A percentile compares a stretch with the other conserved stretches of the same genome.
Evolutionary conservation across 805 yeast species (phyloP).

Genomic region (Pichia sporocuriosa): DNA sequence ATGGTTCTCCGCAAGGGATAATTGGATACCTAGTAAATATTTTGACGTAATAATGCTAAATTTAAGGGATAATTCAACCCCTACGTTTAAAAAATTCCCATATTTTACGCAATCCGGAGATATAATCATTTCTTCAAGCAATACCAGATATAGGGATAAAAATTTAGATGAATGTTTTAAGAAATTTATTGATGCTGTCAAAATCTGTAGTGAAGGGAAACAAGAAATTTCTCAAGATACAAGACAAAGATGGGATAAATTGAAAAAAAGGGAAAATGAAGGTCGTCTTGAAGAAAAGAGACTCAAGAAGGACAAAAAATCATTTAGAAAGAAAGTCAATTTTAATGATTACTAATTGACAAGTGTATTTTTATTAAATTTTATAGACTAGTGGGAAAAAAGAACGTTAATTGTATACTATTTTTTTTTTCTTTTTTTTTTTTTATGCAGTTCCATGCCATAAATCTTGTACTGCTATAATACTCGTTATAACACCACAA

Average conservation of each 20-base stretch:
- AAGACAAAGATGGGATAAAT: conserved; percentile 36
- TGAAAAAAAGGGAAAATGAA: conserved; percentile 20
- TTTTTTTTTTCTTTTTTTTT: too few relatives aligned
- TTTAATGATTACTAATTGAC: conserved; percentile 13
- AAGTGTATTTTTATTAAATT: too few relatives aligned
- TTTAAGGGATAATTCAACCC: conserved; percentile 14
- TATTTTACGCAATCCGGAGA: conserved; percentile 26
- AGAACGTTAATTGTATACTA: too few relatives aligned
- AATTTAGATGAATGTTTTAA: conserved; percentile 41
- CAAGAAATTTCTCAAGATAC: conserved; percentile 36
- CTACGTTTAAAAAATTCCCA: conserved; percentile 18
- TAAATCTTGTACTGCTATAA: conserved; percentile 66
- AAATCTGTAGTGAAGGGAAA: conserved; percentile 31
- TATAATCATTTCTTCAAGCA: conserved; percentile 19
- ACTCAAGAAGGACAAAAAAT: conserved; percentile 20
- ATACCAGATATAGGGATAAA: conserved; percentile 37
- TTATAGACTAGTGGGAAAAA: too few relatives aligned
- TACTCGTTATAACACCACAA: conserved; percentile 78
- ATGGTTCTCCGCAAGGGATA: conserved; percentile 34
- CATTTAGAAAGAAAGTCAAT: conserved; percentile 14
- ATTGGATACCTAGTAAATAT: conserved; percentile 37
- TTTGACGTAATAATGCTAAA: conserved; percentile 29
- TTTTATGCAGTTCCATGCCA: too few relatives aligned
- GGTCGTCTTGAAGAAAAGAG: conserved; percentile 19
- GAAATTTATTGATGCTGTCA: conserved; percentile 38